Percentiles rank a stretch among this genome's conserved stretches.
phyloP scores from a whole-genome alignment of 1,139 yeast genomes.

The Kodamaea arcana region DNA sequence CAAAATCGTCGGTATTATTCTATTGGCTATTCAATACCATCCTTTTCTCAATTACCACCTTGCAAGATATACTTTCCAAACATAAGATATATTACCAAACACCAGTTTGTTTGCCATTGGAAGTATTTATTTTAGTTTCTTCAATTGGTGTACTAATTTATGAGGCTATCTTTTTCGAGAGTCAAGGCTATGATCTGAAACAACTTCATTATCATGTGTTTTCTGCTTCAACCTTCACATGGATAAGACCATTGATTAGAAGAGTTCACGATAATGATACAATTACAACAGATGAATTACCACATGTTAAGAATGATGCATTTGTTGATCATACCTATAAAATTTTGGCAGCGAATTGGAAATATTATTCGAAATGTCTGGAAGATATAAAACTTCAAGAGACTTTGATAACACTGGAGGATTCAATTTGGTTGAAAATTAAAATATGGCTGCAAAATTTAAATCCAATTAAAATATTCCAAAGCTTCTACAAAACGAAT shows the following conservation, averaged over 20 bases:
- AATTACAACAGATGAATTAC: constrained; percentile 21
- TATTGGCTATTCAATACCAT: constrained; percentile 8
- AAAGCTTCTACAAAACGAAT: constrained; percentile 12
- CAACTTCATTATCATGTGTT: constrained; percentile 9
- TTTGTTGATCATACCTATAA: constrained; percentile 9
- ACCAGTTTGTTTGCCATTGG: constrained; percentile 1
- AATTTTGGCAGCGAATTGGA: constrained; percentile 10
- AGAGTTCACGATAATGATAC: constrained; percentile 20
- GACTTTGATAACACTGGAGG: constrained; percentile 2
- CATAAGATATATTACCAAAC: constrained; percentile 12
- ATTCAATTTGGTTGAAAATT: constrained; percentile 4
- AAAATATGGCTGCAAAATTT: too few relatives aligned
- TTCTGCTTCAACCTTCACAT: constrained; percentile 21
- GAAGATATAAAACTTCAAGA: constrained; percentile 1
- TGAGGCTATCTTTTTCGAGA: constrained; percentile 15
- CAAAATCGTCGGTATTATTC: constrained; percentile 12
- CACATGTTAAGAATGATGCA: constrained; percentile 10
- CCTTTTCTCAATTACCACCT: constrained; percentile 8
- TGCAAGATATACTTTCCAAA: constrained; percentile 17
- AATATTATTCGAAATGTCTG: constrained; percentile 3
- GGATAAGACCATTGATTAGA: constrained; percentile 25
- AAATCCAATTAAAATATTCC: constrained; percentile 6
- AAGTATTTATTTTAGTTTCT: constrained; percentile 1
- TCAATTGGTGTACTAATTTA: constrained; percentile 11
- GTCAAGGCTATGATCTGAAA: constrained; percentile 13